Base-by-base conservation (phyloP, 371 early-diverging fungal genomes). In the Basidiobolus heterosporus region DNA sequence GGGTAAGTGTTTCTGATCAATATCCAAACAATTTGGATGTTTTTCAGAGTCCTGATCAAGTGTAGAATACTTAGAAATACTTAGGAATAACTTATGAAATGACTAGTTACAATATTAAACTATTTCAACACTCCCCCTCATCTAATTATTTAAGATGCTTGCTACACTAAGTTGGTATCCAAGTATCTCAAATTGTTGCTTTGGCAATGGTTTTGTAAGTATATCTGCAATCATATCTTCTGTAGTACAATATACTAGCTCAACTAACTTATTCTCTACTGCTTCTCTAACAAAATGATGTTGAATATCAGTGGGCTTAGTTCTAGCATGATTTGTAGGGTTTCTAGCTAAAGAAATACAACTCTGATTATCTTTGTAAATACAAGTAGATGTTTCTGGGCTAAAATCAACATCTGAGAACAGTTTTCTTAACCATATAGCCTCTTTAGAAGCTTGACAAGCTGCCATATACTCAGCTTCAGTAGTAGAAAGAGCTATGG, bases 401-500 rank as follows among this genome's bases (percentile, higher is more conserved):
- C 18, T 7, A 5, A 39, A 13, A 6, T n/a, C 16, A 7, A 39
- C 3, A 16, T 18, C 40, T 5, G 18, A 5, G 13, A 39, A 16
- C 3, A 49, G 16, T 3, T 49, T 45, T 20, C 15, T 17, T 20
- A 49, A 22, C 35, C 54, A 44, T 16, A 54, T 47, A 11, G 48
- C 21, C n/a, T 54, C 50, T 18, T 15, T 15, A 6, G 19, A 6
- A n/a, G 41, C 55, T 49, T 48, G 23, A 39, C 15, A 16, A 3
- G 45, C 18, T 13, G 55, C 58, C 21, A 38, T 38, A 15, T 47
- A 52, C 30, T 55, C 55, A 3, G 55, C 56, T 43, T 55, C 55
- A 5, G 57, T 51, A 4, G 55, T 30, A 9, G 55, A 54, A 41
- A 20, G n/a, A 3, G 58, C 58, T n/a, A 50, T 38, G 45, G 36